Percentiles rank a stretch among this genome's conserved stretches.
Conservation (phyloP, 2,329 filamentous ascomycete species). For the Xylaria sp. region DNA sequence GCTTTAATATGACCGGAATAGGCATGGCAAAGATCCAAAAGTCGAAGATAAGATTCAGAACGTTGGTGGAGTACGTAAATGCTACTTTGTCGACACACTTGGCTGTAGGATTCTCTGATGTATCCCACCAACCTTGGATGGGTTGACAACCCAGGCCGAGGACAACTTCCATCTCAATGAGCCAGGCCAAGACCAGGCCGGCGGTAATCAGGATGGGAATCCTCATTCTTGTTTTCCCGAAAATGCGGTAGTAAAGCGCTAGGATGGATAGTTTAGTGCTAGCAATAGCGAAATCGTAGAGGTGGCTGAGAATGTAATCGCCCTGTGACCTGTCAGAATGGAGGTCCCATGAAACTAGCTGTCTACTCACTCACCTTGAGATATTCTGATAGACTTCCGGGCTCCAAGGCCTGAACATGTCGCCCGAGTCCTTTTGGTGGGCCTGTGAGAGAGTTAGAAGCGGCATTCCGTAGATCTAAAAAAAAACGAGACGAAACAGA, state of each 20-base stretch:
- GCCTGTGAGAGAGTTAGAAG: conserved; percentile 27
- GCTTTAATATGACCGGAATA: conserved; percentile 34
- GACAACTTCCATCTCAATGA: conserved; percentile 35
- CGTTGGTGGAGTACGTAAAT: conserved; percentile 38
- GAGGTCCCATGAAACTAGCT: not conserved
- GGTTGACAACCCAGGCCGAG: conserved; percentile 35
- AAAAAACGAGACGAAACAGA: conserved; percentile 8
- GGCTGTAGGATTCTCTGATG: conserved; percentile 18
- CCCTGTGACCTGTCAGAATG: conserved; percentile 29
- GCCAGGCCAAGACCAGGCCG: conserved; percentile 31
- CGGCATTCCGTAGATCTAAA: not conserved
- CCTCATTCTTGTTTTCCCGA: conserved; percentile 29
- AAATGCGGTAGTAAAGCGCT: conserved; percentile 38
- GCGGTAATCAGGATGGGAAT: conserved; percentile 21
- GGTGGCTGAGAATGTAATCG: conserved; percentile 39
- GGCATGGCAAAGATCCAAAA: conserved; percentile 39
- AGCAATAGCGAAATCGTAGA: conserved; percentile 38
- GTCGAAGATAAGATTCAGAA: conserved; percentile 36
- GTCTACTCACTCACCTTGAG: conserved; percentile 27
- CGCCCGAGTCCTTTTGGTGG: conserved; percentile 35
- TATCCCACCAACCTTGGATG: conserved; percentile 37
- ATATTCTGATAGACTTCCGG: conserved; percentile 25
- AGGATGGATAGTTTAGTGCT: conserved; percentile 39
- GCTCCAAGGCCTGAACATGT: conserved; percentile 32
- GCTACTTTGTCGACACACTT: conserved; percentile 34